phyloP scores from a whole-genome alignment of 2,329 filamentous ascomycete genomes.

The Tolypocladium album region DNA sequence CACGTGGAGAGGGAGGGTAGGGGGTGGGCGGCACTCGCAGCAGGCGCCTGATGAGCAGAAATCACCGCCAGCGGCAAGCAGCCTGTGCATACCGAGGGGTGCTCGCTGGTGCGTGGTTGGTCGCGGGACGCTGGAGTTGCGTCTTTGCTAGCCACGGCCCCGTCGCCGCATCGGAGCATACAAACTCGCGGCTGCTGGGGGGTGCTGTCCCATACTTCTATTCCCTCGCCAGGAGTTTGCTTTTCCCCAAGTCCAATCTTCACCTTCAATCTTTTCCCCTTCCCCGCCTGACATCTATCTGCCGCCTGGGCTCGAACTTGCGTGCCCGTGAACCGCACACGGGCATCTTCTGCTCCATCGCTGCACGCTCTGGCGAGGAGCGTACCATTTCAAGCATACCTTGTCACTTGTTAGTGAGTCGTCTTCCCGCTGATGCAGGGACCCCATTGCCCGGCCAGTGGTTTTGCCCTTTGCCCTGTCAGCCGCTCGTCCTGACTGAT shows the following conservation, averaged over 20 bases:
- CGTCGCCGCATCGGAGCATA: background rate
- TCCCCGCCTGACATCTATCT: background rate
- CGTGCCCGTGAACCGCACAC: background rate
- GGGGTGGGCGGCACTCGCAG: background rate
- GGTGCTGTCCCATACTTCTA: background rate
- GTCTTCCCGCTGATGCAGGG: background rate
- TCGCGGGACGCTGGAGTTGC: background rate
- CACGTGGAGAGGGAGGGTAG: background rate
- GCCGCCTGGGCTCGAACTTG: background rate
- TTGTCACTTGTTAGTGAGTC: background rate
- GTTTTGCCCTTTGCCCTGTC: background rate
- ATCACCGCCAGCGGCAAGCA: background rate
- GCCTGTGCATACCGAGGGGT: background rate
- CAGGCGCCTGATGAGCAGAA: background rate
- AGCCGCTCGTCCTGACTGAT: background rate
- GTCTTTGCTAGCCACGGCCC: background rate
- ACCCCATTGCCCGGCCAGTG: background rate
- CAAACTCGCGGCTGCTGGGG: background rate
- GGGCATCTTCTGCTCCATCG: background rate
- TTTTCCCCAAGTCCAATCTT: background rate
- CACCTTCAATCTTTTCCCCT: background rate
- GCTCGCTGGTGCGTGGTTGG: background rate
- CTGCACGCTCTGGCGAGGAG: background rate
- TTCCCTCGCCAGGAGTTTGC: background rate
- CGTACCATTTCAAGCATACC: background rate